These are phyloP conservation scores for Mortierella sp. DNA, from an alignment of 371 early-diverging fungal species.

Conservation along the genomic window DNA sequence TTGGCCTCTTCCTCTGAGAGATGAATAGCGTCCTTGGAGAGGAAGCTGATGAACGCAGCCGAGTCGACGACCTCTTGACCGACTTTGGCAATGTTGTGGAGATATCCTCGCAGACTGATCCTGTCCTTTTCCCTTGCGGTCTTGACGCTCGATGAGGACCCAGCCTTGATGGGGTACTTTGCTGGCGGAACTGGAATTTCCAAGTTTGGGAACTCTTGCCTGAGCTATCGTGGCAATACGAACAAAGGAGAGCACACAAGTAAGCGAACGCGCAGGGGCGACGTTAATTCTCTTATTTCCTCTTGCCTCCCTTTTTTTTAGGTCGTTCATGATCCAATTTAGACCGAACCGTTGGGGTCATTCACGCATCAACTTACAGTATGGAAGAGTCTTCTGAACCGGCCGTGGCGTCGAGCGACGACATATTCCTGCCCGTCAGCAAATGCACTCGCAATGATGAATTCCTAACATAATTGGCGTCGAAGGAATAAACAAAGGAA, in stretches of 20 bases:
- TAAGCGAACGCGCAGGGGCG: background rate
- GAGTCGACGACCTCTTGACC: constrained; percentile 59
- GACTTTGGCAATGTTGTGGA: constrained; percentile 62
- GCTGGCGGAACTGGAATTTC: constrained; percentile 48
- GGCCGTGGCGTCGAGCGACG: constrained; percentile 44
- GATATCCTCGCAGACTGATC: constrained; percentile 62
- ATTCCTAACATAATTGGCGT: constrained; percentile 20
- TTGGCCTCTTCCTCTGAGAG: constrained; percentile 59
- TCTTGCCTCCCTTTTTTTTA: background rate
- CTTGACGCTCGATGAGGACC: constrained; percentile 19
- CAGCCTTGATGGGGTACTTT: constrained; percentile 35
- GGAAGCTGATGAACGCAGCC: constrained; percentile 59
- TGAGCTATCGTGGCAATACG: constrained; percentile 19
- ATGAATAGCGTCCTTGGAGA: constrained; percentile 61
- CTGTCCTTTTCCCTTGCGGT: constrained; percentile 69
- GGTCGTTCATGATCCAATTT: background rate
- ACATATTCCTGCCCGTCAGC: constrained; percentile 37
- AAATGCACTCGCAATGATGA: constrained; percentile 30
- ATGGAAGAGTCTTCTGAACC: constrained; percentile 34
- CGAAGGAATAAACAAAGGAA: too few relatives aligned
- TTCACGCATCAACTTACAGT: constrained; percentile 13
- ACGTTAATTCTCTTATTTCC: background rate
- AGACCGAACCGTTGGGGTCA: background rate
- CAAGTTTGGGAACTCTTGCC: constrained; percentile 39
- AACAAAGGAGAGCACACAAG: background rate